These are phyloP conservation scores for Zea luxurians DNA, from an alignment of 176 grass and related monocot species.

Conservation along the genomic window DNA sequence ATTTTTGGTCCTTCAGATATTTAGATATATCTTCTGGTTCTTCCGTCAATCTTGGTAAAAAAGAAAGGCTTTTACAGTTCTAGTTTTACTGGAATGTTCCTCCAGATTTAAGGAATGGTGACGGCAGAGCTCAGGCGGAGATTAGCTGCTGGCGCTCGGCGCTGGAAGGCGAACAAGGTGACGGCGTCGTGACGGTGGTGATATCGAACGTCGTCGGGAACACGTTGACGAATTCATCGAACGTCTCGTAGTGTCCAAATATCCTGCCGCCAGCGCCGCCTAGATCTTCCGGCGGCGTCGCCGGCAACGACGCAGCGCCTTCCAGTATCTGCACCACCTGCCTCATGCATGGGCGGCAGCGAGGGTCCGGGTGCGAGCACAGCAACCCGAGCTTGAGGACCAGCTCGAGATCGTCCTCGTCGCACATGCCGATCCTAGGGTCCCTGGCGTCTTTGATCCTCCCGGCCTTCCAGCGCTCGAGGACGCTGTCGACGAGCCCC, in stretches of 20 bases:
- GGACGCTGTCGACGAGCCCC: slow-evolving; percentile 36
- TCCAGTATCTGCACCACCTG: slow-evolving; percentile 45
- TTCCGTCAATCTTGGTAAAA: neutral
- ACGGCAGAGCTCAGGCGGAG: neutral
- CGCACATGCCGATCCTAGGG: neutral
- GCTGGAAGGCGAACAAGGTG: neutral
- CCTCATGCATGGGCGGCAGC: slow-evolving; percentile 40
- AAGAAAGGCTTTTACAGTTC: neutral
- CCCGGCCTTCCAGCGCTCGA: neutral
- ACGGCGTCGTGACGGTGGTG: neutral
- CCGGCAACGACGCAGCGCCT: slow-evolving; percentile 20
- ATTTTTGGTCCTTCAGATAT: neutral
- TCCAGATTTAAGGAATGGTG: neutral
- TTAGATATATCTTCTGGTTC: neutral
- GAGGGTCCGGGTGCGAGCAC: slow-evolving; percentile 45
- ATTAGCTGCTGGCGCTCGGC: neutral
- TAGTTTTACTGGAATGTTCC: too few species aligned
- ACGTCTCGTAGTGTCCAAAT: neutral
- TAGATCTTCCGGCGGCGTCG: slow-evolving; percentile 12
- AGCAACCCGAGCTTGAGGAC: slow-evolving; percentile 21
- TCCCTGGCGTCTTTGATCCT: neutral
- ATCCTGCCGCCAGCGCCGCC: neutral
- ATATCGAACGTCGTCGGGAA: neutral
- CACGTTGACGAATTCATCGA: neutral
- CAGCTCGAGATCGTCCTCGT: slow-evolving; percentile 8